These are phyloP conservation scores for Viridothelium virens DNA, from an alignment of 495 filamentous ascomycete genomes.

Conservation along the genomic window DNA sequence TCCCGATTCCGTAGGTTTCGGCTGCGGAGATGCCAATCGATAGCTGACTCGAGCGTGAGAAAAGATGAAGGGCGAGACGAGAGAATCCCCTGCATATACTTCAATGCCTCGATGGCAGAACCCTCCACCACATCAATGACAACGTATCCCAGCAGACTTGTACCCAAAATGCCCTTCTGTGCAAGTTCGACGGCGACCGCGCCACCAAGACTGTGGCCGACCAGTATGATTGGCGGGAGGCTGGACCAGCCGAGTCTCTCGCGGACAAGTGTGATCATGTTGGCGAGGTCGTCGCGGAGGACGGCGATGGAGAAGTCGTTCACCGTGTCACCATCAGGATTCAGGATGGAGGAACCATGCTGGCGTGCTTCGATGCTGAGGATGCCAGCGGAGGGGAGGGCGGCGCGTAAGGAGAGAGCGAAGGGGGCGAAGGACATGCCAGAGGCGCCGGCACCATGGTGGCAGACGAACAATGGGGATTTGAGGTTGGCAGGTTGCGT, in stretches of 20 bases:
- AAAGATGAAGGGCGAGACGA: constrained; percentile 76
- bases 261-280: constrained; percentile 58
- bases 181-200: constrained; percentile 86
- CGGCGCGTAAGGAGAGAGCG: constrained; percentile 64
- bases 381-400: constrained; percentile 72
- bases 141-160: constrained; percentile 69
- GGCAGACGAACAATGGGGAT: constrained; percentile 77
- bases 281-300: constrained; percentile 63
- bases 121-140: constrained; percentile 95
- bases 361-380: constrained; percentile 78
- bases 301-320: constrained; percentile 41
- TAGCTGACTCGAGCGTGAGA: constrained; percentile 60
- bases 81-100: constrained; percentile 88
- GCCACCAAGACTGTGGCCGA: constrained; percentile 95
- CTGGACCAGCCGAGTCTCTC: constrained; percentile 59
- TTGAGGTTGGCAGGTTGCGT: constrained; percentile 50
- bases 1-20: constrained; percentile 75
- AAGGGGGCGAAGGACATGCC: constrained; percentile 82
- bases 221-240: constrained; percentile 67
- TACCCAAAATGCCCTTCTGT: constrained; percentile 54
- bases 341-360: constrained; percentile 63
- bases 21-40: constrained; percentile 92
- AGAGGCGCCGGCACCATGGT: constrained; percentile 86
- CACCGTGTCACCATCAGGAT: constrained; percentile 32
- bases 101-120: constrained; percentile 81